These are phyloP conservation scores for Eucalyptus cloeziana DNA, from an alignment of 345 rosid species.

Conservation along the genomic window DNA sequence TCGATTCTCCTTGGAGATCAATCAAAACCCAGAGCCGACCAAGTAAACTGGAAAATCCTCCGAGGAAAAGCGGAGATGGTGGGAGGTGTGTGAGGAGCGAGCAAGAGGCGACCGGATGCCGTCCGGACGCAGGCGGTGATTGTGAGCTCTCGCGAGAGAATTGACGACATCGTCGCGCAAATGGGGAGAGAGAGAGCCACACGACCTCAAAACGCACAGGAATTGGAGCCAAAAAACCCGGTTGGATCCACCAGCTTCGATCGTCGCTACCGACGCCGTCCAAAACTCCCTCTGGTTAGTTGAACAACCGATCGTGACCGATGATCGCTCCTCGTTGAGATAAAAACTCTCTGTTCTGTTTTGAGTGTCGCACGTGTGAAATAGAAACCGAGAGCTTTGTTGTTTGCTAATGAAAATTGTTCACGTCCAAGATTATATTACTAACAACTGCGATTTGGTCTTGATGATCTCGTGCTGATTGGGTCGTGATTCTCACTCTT, in stretches of 20 bases:
- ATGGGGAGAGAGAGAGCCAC: too few species aligned
- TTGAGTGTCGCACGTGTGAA: neutral
- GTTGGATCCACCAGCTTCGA: neutral
- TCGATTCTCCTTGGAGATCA: too few species aligned
- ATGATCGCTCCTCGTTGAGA: too few species aligned
- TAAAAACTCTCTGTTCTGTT: too few species aligned
- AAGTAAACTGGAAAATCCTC: too few species aligned
- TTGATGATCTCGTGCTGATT: neutral
- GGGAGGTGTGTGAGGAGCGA: neutral
- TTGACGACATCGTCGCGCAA: accelerated
- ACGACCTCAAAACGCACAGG: too few species aligned
- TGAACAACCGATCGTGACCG: too few species aligned
- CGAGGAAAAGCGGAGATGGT: neutral
- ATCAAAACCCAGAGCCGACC: too few species aligned
- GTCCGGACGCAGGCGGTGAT: neutral
- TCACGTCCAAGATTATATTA: neutral
- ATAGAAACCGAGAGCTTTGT: neutral
- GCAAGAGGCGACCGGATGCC: neutral
- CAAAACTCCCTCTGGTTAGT: too few species aligned
- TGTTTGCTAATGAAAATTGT: neutral
- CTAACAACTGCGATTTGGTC: neutral
- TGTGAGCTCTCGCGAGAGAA: neutral
- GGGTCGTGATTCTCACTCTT: neutral
- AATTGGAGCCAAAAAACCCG: neutral
- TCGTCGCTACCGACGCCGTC: too few species aligned